These are phyloP conservation scores for Vitis hybrid DNA, from an alignment of 177 flowering plant species.

Conservation along the genomic window DNA sequence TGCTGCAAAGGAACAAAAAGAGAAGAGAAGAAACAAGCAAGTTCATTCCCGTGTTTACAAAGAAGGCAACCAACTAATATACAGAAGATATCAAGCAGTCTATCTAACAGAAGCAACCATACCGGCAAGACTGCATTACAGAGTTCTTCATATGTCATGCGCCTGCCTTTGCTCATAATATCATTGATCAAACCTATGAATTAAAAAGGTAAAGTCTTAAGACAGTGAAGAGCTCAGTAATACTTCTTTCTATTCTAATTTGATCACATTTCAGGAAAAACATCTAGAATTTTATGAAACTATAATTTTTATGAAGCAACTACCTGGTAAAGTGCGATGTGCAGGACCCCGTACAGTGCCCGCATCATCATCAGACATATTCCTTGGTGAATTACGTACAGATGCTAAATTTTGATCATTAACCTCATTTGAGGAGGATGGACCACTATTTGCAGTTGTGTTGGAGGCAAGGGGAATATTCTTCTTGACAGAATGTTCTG, in stretches of 20 bases:
- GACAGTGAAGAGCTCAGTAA: background rate
- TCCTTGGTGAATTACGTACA: conserved; percentile 42
- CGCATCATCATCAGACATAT: conserved; percentile 63
- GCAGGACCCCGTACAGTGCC: conserved; percentile 36
- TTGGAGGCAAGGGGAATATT: conserved; percentile 26
- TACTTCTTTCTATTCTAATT: background rate
- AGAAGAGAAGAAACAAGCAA: background rate
- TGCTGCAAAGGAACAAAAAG: conserved; percentile 48
- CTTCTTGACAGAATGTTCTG: conserved; percentile 33
- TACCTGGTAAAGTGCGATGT: conserved; percentile 89
- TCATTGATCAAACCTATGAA: conserved; percentile 73
- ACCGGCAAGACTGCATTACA: conserved; percentile 92
- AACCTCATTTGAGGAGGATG: conserved; percentile 54
- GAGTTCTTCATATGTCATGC: conserved; percentile 89
- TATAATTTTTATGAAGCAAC: background rate
- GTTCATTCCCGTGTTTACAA: background rate
- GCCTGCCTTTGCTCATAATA: conserved; percentile 84
- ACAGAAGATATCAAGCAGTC: conserved; percentile 1
- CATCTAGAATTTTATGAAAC: background rate
- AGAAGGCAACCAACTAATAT: background rate
- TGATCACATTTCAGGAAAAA: background rate
- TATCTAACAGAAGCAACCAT: conserved; percentile 25
- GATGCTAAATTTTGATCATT: conserved; percentile 50
- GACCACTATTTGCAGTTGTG: conserved; percentile 37
- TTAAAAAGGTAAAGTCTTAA: background rate